Evolutionary conservation across 192 early-diverging fungal species (phyloP), one percentile per base, ranked within the genome.

Genomic region (Martensiomyces pterosporus): DNA sequence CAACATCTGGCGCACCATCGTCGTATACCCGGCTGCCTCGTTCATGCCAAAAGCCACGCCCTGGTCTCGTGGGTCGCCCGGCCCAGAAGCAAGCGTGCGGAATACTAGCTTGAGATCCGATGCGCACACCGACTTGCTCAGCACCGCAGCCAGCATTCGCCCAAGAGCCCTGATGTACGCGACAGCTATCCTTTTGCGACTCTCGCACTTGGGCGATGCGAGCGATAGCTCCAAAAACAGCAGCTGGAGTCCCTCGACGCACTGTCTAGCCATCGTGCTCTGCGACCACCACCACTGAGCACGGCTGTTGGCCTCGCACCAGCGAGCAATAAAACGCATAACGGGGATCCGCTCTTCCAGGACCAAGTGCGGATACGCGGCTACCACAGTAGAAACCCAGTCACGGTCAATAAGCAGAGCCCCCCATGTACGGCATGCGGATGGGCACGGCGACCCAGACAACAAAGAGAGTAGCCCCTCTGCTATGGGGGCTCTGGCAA

Each of bases 231-330:
- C 57, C n/a, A 26, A 4, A 9, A 60, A 32, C 13, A 67, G 52
- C 14, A 15, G 13, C 22, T 68, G 59, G 12, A 68, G 52, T 2
- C 53, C 49, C 45, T 68, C 66, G 19, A 68, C 52, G 37, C 34
- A 34, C 27, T 61, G 54, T 2, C 66, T 22, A 12, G 35, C 58
- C n/a, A 68, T 43, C 3, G 58, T 43, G 34, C 66, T 57, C 24
- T 68, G 66, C 24, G 66, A 60, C 48, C 53, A 57, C 32, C 47
- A 47, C 58, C 53, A 68, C 17, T 59, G 45, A 29, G 49, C 58
- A 13, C 39, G 48, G 24, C 26, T 32, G 24, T 38, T 47, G 7
- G 27, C 54, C 37, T 61, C 54, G 34, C 66, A 52, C 66, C 66
- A 68, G 17, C 27, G 52, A 4, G 49, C 49, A 33, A 68, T 29